Conservation (phyloP, 2,329 filamentous ascomycete genomes). For the Ascochyta koolunga region DNA sequence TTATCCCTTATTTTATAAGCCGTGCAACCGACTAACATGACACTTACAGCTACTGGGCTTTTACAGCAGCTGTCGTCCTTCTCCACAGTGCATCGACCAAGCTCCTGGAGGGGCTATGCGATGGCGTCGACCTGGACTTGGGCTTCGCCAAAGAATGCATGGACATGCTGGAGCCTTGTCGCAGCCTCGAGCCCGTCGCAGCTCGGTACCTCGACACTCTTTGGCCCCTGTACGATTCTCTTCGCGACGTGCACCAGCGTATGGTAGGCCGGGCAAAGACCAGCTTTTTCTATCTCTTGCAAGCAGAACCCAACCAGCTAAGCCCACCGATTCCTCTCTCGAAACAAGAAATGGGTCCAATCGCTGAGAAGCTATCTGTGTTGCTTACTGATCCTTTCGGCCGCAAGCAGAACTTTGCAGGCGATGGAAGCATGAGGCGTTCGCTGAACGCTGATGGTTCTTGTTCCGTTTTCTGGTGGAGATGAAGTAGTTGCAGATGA, state of each 20-base stretch:
- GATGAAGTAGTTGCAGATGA: constrained; percentile 19
- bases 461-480: constrained; percentile 45
- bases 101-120: constrained; percentile 39
- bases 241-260: constrained; percentile 41
- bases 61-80: constrained; percentile 43
- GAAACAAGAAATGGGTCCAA: constrained; percentile 42
- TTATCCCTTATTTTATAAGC: too few species aligned
- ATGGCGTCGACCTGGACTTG: constrained; percentile 42
- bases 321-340: constrained; percentile 40
- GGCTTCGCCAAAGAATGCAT: constrained; percentile 43
- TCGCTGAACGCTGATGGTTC: constrained; percentile 42
- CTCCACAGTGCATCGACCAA: constrained; percentile 44
- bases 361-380: constrained; percentile 42
- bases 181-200: constrained; percentile 41
- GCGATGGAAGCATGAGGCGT: constrained; percentile 35
- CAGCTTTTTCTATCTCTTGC: constrained; percentile 43
- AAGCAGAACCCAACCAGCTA: constrained; percentile 30
- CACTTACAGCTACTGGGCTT: constrained; percentile 43
- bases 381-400: constrained; percentile 47
- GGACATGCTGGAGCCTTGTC: constrained; percentile 43
- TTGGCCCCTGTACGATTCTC: constrained; percentile 43
- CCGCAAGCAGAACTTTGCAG: constrained; percentile 33
- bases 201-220: constrained; percentile 41
- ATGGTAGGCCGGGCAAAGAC: constrained; percentile 42
- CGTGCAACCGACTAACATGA: background rate